These are phyloP conservation scores for Pichia deserticola DNA, from an alignment of 805 yeast species.

Conservation along the genomic window DNA sequence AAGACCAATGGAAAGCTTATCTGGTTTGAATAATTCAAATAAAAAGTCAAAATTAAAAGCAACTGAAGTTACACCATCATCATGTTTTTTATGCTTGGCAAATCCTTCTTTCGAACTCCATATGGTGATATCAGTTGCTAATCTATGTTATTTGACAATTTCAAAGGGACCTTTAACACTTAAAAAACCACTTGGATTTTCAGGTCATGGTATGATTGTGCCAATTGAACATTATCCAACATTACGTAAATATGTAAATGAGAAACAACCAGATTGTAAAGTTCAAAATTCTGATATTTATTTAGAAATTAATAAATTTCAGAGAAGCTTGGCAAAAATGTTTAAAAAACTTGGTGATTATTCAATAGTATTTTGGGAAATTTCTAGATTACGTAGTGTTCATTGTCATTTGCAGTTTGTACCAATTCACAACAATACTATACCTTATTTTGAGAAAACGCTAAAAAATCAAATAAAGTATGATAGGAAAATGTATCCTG, in stretches of 20 bases:
- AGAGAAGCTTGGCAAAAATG: conserved; percentile 43
- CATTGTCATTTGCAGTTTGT: conserved; percentile 75
- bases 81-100: conserved; percentile 78
- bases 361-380: conserved; percentile 60
- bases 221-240: conserved; percentile 69
- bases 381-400: conserved; percentile 54
- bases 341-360: conserved; percentile 33
- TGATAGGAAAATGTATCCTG: conserved; percentile 44
- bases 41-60: too few species aligned
- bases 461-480: conserved; percentile 36
- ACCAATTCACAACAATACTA: conserved; percentile 44
- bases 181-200: conserved; percentile 41
- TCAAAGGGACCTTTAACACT: conserved; percentile 81
- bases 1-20: neutral
- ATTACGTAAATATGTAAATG: conserved; percentile 20
- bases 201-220: conserved; percentile 77
- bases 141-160: conserved; percentile 56
- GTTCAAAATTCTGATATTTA: conserved; percentile 28
- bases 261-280: conserved; percentile 15
- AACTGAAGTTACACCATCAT: conserved; percentile 38
- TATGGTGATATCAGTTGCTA: conserved; percentile 72
- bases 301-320: conserved; percentile 42
- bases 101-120: conserved; percentile 73
- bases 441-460: conserved; percentile 35
- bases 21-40: neutral